These are phyloP conservation scores for Hymenochaete sp. DNA, from an alignment of 1,284 basidiomycete species.

Conservation along the genomic window DNA sequence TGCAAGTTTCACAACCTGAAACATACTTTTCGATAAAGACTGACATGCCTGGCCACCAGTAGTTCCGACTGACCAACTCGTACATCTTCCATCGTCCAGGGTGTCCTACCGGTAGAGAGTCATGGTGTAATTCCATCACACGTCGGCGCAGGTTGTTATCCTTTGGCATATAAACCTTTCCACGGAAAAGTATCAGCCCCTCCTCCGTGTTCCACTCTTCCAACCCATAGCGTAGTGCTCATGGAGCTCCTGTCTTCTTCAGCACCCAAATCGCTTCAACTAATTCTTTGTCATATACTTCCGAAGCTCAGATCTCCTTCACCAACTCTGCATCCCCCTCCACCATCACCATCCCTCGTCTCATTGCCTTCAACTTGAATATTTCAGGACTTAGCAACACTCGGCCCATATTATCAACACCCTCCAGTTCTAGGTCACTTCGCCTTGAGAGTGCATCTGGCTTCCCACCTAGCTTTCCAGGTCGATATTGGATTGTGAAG, in stretches of 20 bases:
- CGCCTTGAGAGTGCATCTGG: constrained; percentile 25
- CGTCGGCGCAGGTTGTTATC: constrained; percentile 5
- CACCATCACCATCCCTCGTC: not conserved
- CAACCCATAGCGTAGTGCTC: not conserved
- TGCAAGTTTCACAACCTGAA: constrained; percentile 19
- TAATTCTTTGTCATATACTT: not conserved
- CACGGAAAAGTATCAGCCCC: constrained; percentile 3
- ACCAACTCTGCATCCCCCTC: not conserved
- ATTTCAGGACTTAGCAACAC: not conserved
- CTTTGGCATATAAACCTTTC: constrained; percentile 5
- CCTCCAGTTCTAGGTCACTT: not conserved
- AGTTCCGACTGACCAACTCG: constrained; percentile 18
- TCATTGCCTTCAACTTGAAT: not conserved
- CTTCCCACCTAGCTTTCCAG: constrained; percentile 24
- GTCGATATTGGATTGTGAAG: constrained; percentile 31
- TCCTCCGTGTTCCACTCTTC: not conserved
- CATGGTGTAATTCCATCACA: constrained; percentile 13
- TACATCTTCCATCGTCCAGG: constrained; percentile 27
- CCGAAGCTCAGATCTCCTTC: not conserved
- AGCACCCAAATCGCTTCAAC: not conserved
- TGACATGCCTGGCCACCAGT: constrained; percentile 22
- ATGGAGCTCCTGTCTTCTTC: not conserved
- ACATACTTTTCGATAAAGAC: constrained; percentile 19
- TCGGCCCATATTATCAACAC: not conserved
- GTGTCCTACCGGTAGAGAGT: constrained; percentile 23